Evolutionary conservation across 1,139 yeast genomes (phyloP).

Genomic region (Candida albicans): DNA sequence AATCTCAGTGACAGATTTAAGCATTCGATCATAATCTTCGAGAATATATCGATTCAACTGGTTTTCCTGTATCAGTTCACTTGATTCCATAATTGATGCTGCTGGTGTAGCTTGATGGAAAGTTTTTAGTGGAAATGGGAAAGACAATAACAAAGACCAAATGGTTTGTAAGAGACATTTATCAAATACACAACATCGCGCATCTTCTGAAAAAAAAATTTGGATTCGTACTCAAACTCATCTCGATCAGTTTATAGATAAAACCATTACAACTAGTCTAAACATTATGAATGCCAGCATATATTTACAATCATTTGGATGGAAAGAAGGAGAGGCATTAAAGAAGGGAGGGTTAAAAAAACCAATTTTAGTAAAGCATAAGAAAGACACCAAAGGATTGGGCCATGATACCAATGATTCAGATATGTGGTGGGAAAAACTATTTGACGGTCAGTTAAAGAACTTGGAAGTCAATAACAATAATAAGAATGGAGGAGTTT

Average conservation of each 20-base stretch:
- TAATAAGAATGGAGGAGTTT: conserved; percentile 21
- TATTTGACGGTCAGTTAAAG: conserved; percentile 91
- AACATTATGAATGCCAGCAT: conserved; percentile 68
- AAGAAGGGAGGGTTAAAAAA: conserved; percentile 75
- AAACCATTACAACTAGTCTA: too few relatives aligned
- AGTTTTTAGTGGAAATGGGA: background rate
- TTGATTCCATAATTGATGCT: background rate
- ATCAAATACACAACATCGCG: background rate
- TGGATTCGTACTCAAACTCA: too few relatives aligned
- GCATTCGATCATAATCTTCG: too few relatives aligned
- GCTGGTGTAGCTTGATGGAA: background rate
- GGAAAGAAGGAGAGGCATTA: conserved; percentile 90
- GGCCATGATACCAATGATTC: conserved; percentile 70
- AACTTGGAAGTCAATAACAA: conserved; percentile 58
- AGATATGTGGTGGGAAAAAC: conserved; percentile 96
- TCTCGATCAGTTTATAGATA: too few relatives aligned
- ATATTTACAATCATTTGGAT: conserved; percentile 78
- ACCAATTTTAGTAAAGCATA: conserved; percentile 87
- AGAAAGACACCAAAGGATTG: conserved; percentile 85
- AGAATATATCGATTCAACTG: too few relatives aligned
- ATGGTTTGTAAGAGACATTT: background rate
- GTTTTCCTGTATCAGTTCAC: too few relatives aligned
- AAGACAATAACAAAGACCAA: too few relatives aligned
- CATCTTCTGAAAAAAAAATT: too few relatives aligned
- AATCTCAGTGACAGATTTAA: conserved; percentile 11